Conservation (phyloP, 495 filamentous ascomycete species). For the Penicillium diatomitis region DNA sequence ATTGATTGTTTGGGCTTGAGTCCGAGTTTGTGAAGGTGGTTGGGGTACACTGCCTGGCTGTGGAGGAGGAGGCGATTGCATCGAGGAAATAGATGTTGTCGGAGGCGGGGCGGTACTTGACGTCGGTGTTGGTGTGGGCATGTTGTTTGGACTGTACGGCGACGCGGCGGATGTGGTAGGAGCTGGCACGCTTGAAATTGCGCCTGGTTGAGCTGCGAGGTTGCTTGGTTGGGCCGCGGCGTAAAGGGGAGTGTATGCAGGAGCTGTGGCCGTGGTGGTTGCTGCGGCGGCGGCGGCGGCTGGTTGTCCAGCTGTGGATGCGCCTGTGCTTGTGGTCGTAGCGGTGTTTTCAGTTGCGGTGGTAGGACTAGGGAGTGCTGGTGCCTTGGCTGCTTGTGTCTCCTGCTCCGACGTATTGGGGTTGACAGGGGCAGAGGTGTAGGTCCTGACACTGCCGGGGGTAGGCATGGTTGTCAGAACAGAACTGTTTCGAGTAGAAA, state of each 20-base stretch:
- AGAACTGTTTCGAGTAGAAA: no score
- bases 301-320: no score
- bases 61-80: conserved; percentile 42
- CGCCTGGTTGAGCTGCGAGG: conserved; percentile 35
- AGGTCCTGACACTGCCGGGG: conserved; percentile 51
- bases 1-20: neutral
- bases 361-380: conserved; percentile 33
- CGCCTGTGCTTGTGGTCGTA: conserved; percentile 4
- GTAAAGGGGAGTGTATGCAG: conserved; percentile 34
- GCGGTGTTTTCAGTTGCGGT: conserved; percentile 14
- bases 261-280: conserved; percentile 27
- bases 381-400: conserved; percentile 9
- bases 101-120: no score
- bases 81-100: conserved; percentile 8
- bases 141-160: no score
- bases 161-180: conserved; percentile 13
- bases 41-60: conserved; percentile 50
- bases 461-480: conserved; percentile 13
- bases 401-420: conserved; percentile 20
- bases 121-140: no score
- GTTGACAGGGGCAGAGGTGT: conserved; percentile 51
- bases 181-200: conserved; percentile 13
- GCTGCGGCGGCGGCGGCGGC: no score
- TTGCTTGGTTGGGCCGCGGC: conserved; percentile 36
- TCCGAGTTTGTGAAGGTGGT: conserved; percentile 4